Evolutionary conservation across 2,329 filamentous ascomycete species (phyloP), one percentile per base, ranked within the genome.

Genomic region (Diaporthe capsici): DNA sequence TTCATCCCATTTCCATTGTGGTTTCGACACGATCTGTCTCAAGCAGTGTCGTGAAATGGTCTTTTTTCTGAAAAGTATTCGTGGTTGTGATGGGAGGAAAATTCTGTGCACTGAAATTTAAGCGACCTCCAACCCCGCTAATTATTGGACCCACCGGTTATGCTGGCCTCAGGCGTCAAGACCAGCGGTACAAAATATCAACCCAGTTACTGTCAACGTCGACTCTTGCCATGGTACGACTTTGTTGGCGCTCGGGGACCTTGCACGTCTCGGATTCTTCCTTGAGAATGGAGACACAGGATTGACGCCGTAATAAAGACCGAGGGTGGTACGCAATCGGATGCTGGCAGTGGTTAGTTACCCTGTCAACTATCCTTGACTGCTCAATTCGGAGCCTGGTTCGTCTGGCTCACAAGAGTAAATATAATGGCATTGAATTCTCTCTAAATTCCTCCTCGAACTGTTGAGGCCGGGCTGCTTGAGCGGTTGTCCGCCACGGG

Each of bases 101-200:
- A 67, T 71, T 76, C 61, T 76, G 71, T 73, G 63, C 75, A 74
- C 71, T 57, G 44, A 65, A 74, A 71, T 74, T 76, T 74, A 76
- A 74, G 75, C 75, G 75, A 76, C 71, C 28, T 58, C 37, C 65
- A 73, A 25, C 71, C 71, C 71, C 71, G 58, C 71, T 73, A 57
- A 73, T 47, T 65, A 47, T 44, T 44, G 34, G 71, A 25, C 25
- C 49, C 47, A 65, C 44, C 20, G 8, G 22, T 17, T n/a, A 44
- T 73, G 58, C 58, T 65, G 58, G 71, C 71, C 71, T 73, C 58
- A 73, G 71, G 71, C 44, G 71, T 57, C 58, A 34, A 73, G 28
- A 67, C 10, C 2, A 51, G 12, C 44, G 10, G 20, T 15, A 12
- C 63, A 31, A 17, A 25, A 7, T 42, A 34, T n/a, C 61, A 12